These are phyloP conservation scores for Euphrasia arctica DNA, from an alignment of 305 asterid genomes.

Conservation along the genomic window DNA sequence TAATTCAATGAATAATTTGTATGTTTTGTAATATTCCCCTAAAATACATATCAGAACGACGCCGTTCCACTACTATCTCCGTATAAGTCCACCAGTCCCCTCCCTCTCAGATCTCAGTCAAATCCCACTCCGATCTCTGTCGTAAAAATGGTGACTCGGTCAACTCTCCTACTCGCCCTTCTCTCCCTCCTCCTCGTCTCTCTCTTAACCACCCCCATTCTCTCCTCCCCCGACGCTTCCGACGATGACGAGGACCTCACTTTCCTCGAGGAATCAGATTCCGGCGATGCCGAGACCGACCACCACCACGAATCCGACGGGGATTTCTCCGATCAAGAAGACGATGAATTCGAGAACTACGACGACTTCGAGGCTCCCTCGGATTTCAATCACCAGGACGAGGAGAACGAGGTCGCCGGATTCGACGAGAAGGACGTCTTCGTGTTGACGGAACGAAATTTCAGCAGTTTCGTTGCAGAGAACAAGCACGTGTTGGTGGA, in stretches of 20 bases:
- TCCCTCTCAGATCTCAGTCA: slow-evolving; percentile 41
- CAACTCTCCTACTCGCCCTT: slow-evolving; percentile 38
- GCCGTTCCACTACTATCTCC: background rate
- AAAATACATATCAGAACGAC: slow-evolving; percentile 16
- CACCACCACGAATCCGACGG: slow-evolving; percentile 40
- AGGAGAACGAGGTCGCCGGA: slow-evolving; percentile 38
- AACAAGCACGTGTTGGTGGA: slow-evolving; percentile 86
- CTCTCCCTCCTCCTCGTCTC: slow-evolving; percentile 47
- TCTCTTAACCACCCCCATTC: slow-evolving; percentile 32
- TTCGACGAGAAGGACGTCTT: slow-evolving; percentile 70
- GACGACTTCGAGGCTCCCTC: slow-evolving; percentile 65
- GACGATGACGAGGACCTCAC: slow-evolving; percentile 59
- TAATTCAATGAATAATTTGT: too few species aligned
- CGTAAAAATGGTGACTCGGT: slow-evolving; percentile 48
- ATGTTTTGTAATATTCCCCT: too few species aligned
- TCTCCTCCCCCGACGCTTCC: slow-evolving; percentile 28
- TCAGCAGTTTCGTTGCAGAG: slow-evolving; percentile 53
- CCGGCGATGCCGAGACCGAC: slow-evolving; percentile 27
- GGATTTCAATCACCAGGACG: slow-evolving; percentile 38
- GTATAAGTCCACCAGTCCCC: slow-evolving; percentile 8
- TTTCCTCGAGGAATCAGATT: slow-evolving; percentile 61
- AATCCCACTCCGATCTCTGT: slow-evolving; percentile 26
- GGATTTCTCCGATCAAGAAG: slow-evolving; percentile 48
- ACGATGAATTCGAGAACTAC: slow-evolving; percentile 45
- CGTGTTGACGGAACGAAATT: slow-evolving; percentile 59